phyloP scores from a whole-genome alignment of 179 eudicot species.

The Corrigiola litoralis region DNA sequence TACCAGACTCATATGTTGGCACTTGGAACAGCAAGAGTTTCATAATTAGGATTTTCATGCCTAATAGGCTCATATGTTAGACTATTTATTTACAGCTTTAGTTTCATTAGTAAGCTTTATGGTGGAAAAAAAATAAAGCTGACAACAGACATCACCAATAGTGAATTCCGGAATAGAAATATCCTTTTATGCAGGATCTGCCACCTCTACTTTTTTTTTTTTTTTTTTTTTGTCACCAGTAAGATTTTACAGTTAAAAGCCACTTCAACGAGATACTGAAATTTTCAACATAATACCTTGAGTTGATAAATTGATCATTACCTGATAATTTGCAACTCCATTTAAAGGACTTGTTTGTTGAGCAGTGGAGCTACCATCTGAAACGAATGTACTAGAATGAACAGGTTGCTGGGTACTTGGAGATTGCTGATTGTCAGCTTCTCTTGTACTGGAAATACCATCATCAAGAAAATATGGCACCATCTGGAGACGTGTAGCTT shows the following conservation, averaged over 20 bases:
- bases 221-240: no score
- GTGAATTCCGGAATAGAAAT: background rate
- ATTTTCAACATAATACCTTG: background rate
- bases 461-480: conserved; percentile 18
- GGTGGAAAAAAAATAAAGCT: no score
- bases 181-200: background rate
- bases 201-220: no score
- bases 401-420: conserved; percentile 14
- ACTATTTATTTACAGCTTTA: background rate
- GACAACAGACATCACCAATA: no score
- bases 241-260: background rate
- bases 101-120: no score
- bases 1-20: no score
- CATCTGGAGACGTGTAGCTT: conserved; percentile 6
- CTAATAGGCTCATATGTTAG: no score
- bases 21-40: no score
- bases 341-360: conserved; percentile 15
- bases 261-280: background rate
- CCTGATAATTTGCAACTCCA: conserved; percentile 37
- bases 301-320: conserved; percentile 4
- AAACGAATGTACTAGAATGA: conserved; percentile 5
- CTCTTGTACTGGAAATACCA: background rate
- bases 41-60: no score
- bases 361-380: conserved; percentile 19
- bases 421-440: conserved; percentile 10